Percentiles rank a stretch among this genome's conserved stretches.
Conservation (phyloP, 805 yeast species). For the Blastobotrys mokoenaii region DNA sequence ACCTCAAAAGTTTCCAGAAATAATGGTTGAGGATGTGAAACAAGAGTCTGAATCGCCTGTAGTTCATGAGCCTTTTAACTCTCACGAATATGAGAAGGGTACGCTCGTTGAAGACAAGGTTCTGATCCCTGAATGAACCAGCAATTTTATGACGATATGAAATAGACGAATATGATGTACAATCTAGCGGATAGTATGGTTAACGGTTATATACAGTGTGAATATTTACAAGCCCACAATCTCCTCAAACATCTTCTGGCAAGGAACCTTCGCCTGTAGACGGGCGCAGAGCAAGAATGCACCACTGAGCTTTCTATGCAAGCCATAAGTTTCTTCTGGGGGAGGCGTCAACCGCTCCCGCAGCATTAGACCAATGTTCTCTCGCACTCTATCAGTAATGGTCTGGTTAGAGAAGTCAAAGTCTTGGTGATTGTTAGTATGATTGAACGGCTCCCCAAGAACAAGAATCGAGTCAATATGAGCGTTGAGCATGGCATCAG, state of each 20-base stretch:
- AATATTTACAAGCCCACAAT: constrained; percentile 56
- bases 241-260: constrained; percentile 66
- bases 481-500: constrained; percentile 79
- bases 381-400: constrained; percentile 86
- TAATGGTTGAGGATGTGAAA: background rate
- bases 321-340: constrained; percentile 96
- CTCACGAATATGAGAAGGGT: no score
- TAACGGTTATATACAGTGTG: no score
- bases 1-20: background rate
- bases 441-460: constrained; percentile 85
- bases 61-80: no score
- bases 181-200: no score
- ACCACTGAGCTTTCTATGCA: constrained; percentile 92
- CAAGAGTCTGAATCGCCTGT: no score
- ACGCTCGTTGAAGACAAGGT: no score
- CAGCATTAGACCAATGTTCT: constrained; percentile 81
- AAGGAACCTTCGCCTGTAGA: constrained; percentile 73
- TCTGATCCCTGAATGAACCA: no score
- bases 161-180: background rate
- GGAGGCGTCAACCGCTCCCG: constrained; percentile 91
- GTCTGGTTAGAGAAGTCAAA: constrained; percentile 81
- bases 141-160: background rate
- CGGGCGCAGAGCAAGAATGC: constrained; percentile 85
- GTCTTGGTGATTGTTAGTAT: constrained; percentile 36
- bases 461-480: constrained; percentile 87